Evolutionary conservation across 306 rosid species (phyloP).

Genomic region (Glycyrrhiza uralensis): DNA sequence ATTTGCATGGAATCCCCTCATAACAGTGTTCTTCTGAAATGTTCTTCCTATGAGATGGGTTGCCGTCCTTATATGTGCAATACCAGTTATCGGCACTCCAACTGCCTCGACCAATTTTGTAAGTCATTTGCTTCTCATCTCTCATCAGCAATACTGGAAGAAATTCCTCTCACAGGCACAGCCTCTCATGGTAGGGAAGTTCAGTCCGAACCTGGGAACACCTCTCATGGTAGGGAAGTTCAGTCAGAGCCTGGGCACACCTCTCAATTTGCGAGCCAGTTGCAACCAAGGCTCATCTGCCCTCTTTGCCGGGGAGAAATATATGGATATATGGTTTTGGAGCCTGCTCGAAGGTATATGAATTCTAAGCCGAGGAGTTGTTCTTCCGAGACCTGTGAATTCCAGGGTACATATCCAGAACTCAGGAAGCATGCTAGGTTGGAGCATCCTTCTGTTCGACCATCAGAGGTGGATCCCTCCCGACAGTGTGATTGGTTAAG

Average conservation of each 20-base stretch:
- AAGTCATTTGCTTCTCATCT: conserved; percentile 55
- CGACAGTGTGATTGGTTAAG: conserved; percentile 61
- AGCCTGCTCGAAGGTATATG: conserved; percentile 64
- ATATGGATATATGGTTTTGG: conserved; percentile 59
- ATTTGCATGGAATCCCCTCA: conserved; percentile 88
- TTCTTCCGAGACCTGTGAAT: conserved; percentile 67
- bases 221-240: conserved; percentile 33
- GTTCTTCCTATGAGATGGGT: conserved; percentile 70
- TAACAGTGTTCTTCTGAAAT: conserved; percentile 67
- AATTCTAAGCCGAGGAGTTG: conserved; percentile 65
- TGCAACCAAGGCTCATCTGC: conserved; percentile 47
- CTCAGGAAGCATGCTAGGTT: conserved; percentile 81
- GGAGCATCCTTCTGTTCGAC: conserved; percentile 71
- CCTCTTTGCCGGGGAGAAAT: conserved; percentile 87
- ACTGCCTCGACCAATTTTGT: conserved; percentile 82
- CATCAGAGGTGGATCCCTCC: conserved; percentile 64
- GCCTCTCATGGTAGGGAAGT: conserved; percentile 36
- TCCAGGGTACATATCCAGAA: conserved; percentile 63
- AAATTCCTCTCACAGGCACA: conserved; percentile 48
- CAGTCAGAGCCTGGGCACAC: conserved; percentile 36
- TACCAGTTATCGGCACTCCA: conserved; percentile 80
- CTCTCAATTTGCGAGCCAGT: conserved; percentile 33
- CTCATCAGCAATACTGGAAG: conserved; percentile 45
- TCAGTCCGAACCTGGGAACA: conserved; percentile 33
- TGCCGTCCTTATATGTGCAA: conserved; percentile 85